Base-by-base conservation (phyloP, 495 filamentous ascomycete genomes). In the Daldinia vernicosa region DNA sequence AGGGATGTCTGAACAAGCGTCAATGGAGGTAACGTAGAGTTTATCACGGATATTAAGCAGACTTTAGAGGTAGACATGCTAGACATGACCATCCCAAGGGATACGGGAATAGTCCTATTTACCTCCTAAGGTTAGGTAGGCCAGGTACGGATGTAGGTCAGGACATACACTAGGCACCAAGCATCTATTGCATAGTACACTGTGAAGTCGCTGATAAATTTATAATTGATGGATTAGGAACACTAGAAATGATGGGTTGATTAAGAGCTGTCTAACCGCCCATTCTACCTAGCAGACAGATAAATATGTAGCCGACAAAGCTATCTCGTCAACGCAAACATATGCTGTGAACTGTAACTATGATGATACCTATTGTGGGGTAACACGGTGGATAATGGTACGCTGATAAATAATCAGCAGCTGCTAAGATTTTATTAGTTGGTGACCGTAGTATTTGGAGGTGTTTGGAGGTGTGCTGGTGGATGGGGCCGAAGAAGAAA, bases 391-490 rank as follows among this genome's bases (percentile, higher is more conserved):
- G 30, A 64, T 24, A 63, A 57, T 62, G 40, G 37, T 27, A 56
- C 53, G 26, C n/a, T 50, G 28, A 59, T 39, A 60, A 43, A 43
- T 11, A 32, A 40, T 35, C 27, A 22, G 24, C 2, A n/a, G 17
- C 58, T 57, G 58, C 58, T 63, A n/a, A 40, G 43, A 62, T 63
- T 64, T 39, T 51, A 69, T 69, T 58, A 69, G 66, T 51, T 69
- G 52, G 17, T 33, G 33, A 63, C 40, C 32, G 66, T 69, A 19
- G 52, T 53, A 60, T 67, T 47, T 54, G 51, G 30, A 51, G 24
- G 26, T 52, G 33, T 27, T 4, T 27, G 1, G 26, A 27, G 17
- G 12, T 40, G 24, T 60, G 45, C 14, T 43, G 47, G 14, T 43
- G 22, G 22, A 24, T 53, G 43, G 26, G 32, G 28, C 26, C 17